Conservation (phyloP, 306 rosid genomes). For the Gastrolobium bilobum region DNA sequence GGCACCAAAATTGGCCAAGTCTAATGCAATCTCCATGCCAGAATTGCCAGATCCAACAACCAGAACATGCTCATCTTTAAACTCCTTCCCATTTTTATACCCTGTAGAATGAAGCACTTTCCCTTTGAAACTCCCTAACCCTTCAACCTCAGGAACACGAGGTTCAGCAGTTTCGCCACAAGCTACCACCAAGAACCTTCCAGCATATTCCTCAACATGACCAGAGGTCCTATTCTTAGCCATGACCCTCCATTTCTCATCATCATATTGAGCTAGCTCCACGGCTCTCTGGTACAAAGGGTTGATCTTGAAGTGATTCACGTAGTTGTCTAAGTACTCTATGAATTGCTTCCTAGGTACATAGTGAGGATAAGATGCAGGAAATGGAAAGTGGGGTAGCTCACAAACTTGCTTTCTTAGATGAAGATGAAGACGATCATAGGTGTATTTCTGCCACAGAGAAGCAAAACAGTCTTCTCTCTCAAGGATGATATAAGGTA, state of each 20-base stretch:
- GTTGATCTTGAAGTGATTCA: slow-evolving; percentile 57
- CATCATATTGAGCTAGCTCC: slow-evolving; percentile 53
- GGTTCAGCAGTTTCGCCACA: slow-evolving; percentile 72
- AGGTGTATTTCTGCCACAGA: slow-evolving; percentile 70
- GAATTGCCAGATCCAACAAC: slow-evolving; percentile 87
- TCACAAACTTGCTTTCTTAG: slow-evolving; percentile 60
- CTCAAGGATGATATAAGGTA: slow-evolving; percentile 65
- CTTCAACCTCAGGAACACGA: slow-evolving; percentile 56
- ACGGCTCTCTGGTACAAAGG: slow-evolving; percentile 58
- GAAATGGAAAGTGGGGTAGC: slow-evolving; percentile 62
- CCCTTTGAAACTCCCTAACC: slow-evolving; percentile 61
- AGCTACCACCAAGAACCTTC: slow-evolving; percentile 72
- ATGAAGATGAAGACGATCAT: slow-evolving; percentile 73
- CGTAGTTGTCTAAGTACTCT: slow-evolving; percentile 57
- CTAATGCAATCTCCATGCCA: slow-evolving; percentile 80
- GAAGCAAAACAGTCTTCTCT: slow-evolving; percentile 74
- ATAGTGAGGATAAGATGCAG: slow-evolving; percentile 57
- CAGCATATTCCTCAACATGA: slow-evolving; percentile 52
- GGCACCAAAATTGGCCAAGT: slow-evolving; percentile 66
- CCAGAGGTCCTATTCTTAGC: slow-evolving; percentile 41
- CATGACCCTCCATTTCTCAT: slow-evolving; percentile 55
- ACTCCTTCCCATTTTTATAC: slow-evolving; percentile 62
- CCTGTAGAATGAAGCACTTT: slow-evolving; percentile 65
- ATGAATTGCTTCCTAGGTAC: slow-evolving; percentile 63
- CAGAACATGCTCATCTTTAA: slow-evolving; percentile 57